Conservation (phyloP, 495 filamentous ascomycete species). For the Mytilinidion resinicola region DNA sequence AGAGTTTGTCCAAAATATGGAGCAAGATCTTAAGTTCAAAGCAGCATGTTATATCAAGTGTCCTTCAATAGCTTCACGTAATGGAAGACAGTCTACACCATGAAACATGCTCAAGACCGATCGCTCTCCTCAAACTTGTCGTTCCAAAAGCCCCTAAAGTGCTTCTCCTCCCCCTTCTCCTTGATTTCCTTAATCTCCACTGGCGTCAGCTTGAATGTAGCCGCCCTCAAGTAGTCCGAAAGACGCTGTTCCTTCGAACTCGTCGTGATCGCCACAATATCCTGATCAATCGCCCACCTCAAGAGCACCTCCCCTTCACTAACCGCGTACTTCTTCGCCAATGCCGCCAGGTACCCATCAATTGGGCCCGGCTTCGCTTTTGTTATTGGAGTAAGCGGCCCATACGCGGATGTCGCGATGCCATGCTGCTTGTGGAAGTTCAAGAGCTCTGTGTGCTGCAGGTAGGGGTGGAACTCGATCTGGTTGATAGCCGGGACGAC, state of each 20-base stretch:
- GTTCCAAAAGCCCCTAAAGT: slow-evolving; percentile 64
- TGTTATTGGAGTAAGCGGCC: slow-evolving; percentile 57
- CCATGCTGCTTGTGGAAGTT: slow-evolving; percentile 56
- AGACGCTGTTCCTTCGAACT: slow-evolving; percentile 64
- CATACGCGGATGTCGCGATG: slow-evolving; percentile 68
- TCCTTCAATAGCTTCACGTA: no score
- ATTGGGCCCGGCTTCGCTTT: slow-evolving; percentile 63
- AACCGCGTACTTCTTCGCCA: slow-evolving; percentile 76
- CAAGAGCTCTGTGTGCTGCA: slow-evolving; percentile 67
- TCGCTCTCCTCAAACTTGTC: slow-evolving; percentile 56
- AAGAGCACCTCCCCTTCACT: slow-evolving; percentile 60
- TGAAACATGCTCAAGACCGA: slow-evolving; percentile 39
- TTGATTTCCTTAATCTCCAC: slow-evolving; percentile 63
- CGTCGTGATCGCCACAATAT: slow-evolving; percentile 70
- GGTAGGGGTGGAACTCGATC: slow-evolving; percentile 83
- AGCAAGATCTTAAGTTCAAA: no score
- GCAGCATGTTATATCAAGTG: no score
- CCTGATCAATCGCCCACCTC: slow-evolving; percentile 77
- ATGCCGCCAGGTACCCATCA: slow-evolving; percentile 50
- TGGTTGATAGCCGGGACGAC: slow-evolving; percentile 70
- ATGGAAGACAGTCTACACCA: no score
- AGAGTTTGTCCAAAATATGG: no score
- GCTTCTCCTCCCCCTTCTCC: slow-evolving; percentile 55
- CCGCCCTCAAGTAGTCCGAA: slow-evolving; percentile 52
- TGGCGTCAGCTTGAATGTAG: slow-evolving; percentile 67